phyloP scores from a whole-genome alignment of 2,329 filamentous ascomycete species.

The Dendryphion nanum region DNA sequence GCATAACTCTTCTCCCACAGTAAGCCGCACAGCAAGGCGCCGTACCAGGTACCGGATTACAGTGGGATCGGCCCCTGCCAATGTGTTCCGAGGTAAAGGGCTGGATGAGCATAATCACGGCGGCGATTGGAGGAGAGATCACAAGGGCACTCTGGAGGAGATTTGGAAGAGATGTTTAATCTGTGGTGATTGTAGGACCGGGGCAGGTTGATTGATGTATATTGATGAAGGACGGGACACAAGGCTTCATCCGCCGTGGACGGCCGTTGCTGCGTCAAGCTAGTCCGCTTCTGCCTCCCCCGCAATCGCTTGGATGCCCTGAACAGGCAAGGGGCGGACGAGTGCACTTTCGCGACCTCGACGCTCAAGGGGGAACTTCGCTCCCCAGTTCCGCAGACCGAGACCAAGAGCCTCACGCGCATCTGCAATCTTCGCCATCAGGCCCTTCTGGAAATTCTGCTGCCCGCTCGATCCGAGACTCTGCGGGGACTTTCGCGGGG shows the following conservation, averaged over 20 bases:
- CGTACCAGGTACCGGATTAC: slow-evolving; percentile 29
- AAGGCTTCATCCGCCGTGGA: slow-evolving; percentile 25
- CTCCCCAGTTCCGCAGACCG: slow-evolving; percentile 15
- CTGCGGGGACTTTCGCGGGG: neutral
- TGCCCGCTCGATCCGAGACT: neutral
- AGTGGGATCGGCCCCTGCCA: slow-evolving; percentile 12
- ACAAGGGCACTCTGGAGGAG: slow-evolving; percentile 21
- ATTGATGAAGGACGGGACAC: slow-evolving; percentile 35
- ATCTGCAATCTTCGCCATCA: neutral
- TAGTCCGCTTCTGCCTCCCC: slow-evolving; percentile 17
- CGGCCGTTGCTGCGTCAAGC: slow-evolving; percentile 9
- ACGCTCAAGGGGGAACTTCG: slow-evolving; percentile 4
- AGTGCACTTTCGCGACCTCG: slow-evolving; percentile 1
- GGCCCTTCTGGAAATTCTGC: neutral
- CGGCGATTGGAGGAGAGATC: slow-evolving; percentile 22
- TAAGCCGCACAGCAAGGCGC: slow-evolving; percentile 17
- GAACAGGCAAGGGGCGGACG: slow-evolving; percentile 11
- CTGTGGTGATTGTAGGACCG: slow-evolving; percentile 21
- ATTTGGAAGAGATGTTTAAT: slow-evolving; percentile 28
- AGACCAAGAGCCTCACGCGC: slow-evolving; percentile 4
- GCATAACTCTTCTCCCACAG: slow-evolving; percentile 16
- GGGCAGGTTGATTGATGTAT: slow-evolving; percentile 35
- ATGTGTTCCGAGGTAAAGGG: slow-evolving; percentile 15
- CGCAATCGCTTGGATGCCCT: slow-evolving; percentile 23
- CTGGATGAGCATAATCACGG: slow-evolving; percentile 24